A percentile compares a stretch with the other conserved stretches of the same genome.
These are phyloP conservation scores for Erodium chrysanthum DNA, from an alignment of 441 rosid species.

Conservation along the genomic window DNA sequence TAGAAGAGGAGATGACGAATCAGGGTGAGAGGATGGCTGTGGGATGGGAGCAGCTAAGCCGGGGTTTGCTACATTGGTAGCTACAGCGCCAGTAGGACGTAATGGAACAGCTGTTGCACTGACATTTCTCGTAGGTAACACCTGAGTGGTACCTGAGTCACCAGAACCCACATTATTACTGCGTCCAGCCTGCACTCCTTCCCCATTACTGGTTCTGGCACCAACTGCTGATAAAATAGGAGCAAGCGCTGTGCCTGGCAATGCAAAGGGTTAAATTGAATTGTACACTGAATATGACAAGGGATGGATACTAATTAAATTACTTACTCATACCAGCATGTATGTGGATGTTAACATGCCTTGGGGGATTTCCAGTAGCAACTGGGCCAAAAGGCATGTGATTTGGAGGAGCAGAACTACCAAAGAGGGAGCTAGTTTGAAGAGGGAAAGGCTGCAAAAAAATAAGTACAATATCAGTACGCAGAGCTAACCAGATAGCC, in stretches of 20 bases:
- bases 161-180: slow-evolving; percentile 28
- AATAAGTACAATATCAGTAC: slow-evolving; percentile 4
- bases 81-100: slow-evolving; percentile 27
- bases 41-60: slow-evolving; percentile 7
- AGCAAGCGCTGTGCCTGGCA: slow-evolving; percentile 46
- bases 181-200: slow-evolving; percentile 41
- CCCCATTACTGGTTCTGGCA: slow-evolving; percentile 38
- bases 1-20: slow-evolving; percentile 25
- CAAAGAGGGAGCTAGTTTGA: slow-evolving; percentile 66
- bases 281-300: neutral
- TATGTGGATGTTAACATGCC: slow-evolving; percentile 86
- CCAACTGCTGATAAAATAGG: slow-evolving; percentile 52
- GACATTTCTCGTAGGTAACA: no score
- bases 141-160: neutral
- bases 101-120: slow-evolving; percentile 37
- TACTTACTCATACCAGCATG: slow-evolving; percentile 65
- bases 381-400: slow-evolving; percentile 36
- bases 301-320: neutral
- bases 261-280: slow-evolving; percentile 18
- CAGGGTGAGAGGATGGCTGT: slow-evolving; percentile 25
- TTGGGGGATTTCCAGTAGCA: slow-evolving; percentile 58
- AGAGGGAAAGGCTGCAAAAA: slow-evolving; percentile 77
- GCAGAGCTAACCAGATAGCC: neutral
- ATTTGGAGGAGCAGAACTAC: slow-evolving; percentile 44
- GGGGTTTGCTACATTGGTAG: slow-evolving; percentile 33